phyloP scores from a whole-genome alignment of 1,284 basidiomycete species.

The Meira miltonrushii region DNA sequence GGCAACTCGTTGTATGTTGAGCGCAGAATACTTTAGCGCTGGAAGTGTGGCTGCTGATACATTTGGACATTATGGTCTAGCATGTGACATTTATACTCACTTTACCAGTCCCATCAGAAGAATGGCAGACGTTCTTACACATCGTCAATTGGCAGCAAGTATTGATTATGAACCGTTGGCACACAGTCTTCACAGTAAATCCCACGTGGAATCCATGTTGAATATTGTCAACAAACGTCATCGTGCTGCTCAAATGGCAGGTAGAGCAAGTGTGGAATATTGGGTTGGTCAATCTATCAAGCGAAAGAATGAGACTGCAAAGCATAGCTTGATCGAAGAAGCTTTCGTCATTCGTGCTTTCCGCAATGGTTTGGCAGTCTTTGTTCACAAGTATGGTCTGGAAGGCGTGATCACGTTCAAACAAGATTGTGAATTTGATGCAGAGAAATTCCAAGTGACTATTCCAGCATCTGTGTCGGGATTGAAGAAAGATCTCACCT shows the following conservation, averaged over 20 bases:
- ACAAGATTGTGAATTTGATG: constrained; percentile 78
- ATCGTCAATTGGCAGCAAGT: constrained; percentile 86
- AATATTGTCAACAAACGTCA: constrained; percentile 87
- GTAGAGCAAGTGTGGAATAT: constrained; percentile 91
- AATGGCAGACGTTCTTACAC: constrained; percentile 75
- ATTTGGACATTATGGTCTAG: constrained; percentile 94
- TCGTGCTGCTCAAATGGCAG: constrained; percentile 93
- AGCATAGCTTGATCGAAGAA: constrained; percentile 26
- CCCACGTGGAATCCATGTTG: constrained; percentile 79
- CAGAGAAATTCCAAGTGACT: constrained; percentile 80
- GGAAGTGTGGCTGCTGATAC: constrained; percentile 86
- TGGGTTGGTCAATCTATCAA: constrained; percentile 83
- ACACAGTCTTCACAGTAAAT: constrained; percentile 77
- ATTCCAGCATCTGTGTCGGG: constrained; percentile 58
- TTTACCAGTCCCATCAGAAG: constrained; percentile 62
- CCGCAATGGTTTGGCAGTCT: constrained; percentile 89
- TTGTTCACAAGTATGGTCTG: constrained; percentile 83
- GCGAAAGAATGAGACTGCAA: constrained; percentile 55
- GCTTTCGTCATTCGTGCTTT: constrained; percentile 94
- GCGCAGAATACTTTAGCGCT: constrained; percentile 96
- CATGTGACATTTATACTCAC: constrained; percentile 94
- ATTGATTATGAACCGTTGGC: constrained; percentile 79
- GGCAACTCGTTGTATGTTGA: constrained; percentile 97
- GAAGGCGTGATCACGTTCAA: constrained; percentile 92
- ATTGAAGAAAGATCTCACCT: constrained; percentile 25